Base-by-base conservation (phyloP, 163 green algal species). In the Scenedesmus sp. region DNA sequence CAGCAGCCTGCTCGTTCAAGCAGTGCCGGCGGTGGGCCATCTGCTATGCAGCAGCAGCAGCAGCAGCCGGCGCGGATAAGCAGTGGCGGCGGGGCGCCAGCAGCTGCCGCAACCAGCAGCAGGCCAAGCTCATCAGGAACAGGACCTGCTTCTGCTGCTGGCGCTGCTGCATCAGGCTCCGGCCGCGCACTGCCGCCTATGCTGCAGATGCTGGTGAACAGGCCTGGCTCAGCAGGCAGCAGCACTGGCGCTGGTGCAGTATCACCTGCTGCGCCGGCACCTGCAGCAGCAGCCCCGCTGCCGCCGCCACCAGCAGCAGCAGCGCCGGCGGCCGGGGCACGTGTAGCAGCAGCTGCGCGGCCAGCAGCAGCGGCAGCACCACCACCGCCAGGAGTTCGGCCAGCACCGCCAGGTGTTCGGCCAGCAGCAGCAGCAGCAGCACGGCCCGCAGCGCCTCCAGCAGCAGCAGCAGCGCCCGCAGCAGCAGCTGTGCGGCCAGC, bases 171-270 rank as follows among this genome's bases (percentile, higher is more conserved):
- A 15, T 6, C 70, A 52, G 70, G 70, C 23, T 3, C 70, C 2
- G 15, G 20, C 70, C 70, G 87, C 13, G 67, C 76, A 10, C 57
- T 91, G 87, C 87, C 87, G 6, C 87, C 87, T 7, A 60, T 85
- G 67, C 57, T 91, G 56, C 56, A 60, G 52, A 83, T 91, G 87
- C 34, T 91, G 7, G 87, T 62, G 8, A 91, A 91, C 56, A 84
- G 87, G 59, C 87, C 87, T 4, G 73, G 55, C 59, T 91, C 59
- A 52, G 54, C 83, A 23, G 83, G 57, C 83, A 16, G 52, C 81
- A 60, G 54, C 18, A 46, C 9, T 6, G 62, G 62, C 62, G 10
- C 10, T 20, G 10, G 10, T 12, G 62, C 62, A 1, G 34, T 12
- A 9, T 8, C 4, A n/a, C 9, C 67, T 1, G 18, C 46, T 26